Conservation (phyloP, 176 grass and related monocot genomes). For the Tuctoria greenei region DNA sequence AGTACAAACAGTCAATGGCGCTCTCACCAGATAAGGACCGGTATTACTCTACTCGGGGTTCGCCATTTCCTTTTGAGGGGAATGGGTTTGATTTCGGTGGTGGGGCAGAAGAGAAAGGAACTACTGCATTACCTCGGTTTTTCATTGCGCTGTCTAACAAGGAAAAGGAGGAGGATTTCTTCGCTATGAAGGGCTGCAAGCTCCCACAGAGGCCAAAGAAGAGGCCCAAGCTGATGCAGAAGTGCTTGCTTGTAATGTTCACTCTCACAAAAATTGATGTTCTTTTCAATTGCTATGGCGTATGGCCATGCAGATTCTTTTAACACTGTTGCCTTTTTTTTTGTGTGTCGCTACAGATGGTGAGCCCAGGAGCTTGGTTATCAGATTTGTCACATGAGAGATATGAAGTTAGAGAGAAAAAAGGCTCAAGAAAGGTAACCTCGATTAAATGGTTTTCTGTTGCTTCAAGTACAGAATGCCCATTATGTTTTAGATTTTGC, state of each 20-base stretch:
- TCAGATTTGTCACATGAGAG: conserved; percentile 94
- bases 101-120: conserved; percentile 63
- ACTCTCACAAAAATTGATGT: background rate
- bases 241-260: conserved; percentile 75
- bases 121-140: conserved; percentile 59
- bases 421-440: conserved; percentile 79
- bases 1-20: conserved; percentile 50
- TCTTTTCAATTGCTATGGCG: background rate
- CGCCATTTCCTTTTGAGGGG: conserved; percentile 57
- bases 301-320: background rate
- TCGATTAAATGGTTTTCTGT: background rate
- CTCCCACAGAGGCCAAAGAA: conserved; percentile 98
- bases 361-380: conserved; percentile 90
- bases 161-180: conserved; percentile 98
- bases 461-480: background rate
- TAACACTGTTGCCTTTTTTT: background rate
- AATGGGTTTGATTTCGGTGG: conserved; percentile 43
- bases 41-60: conserved; percentile 91
- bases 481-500: background rate
- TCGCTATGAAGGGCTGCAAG: conserved; percentile 99
- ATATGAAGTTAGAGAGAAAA: conserved; percentile 98
- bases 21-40: conserved; percentile 82
- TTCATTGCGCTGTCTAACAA: conserved; percentile 96
- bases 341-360: conserved; percentile 46
- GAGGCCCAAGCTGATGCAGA: conserved; percentile 91